Percentiles rank a stretch among this genome's conserved stretches.
Evolutionary conservation across 2,329 filamentous ascomycete species (phyloP).

Genomic region (Iodosphaeria phyllophila): DNA sequence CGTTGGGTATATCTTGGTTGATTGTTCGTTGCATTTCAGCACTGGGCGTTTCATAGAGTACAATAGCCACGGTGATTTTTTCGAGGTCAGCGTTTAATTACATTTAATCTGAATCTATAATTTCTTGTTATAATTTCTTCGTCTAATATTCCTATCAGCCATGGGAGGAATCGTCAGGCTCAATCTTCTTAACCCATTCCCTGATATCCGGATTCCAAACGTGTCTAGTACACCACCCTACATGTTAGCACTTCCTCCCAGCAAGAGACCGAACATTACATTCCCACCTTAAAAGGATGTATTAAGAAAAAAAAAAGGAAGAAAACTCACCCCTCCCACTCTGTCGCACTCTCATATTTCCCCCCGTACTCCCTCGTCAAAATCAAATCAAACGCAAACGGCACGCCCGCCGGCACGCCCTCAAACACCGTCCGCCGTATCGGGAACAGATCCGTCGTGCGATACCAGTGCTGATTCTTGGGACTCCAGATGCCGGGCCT

Average conservation of each 20-base stretch:
- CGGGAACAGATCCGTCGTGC: constrained; percentile 54
- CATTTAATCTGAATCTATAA: no score
- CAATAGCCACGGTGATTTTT: no score
- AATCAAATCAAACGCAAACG: constrained; percentile 48
- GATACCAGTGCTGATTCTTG: constrained; percentile 63
- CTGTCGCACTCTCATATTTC: constrained; percentile 39
- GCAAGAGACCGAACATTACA: no score
- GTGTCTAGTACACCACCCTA: constrained; percentile 29
- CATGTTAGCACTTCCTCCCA: constrained; percentile 1
- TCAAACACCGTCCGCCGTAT: constrained; percentile 59
- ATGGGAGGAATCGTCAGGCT: no score
- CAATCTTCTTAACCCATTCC: constrained; percentile 37
- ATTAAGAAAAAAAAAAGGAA: constrained; percentile 1
- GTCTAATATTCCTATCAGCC: no score
- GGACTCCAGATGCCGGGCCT: constrained; percentile 55
- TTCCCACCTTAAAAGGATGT: constrained; percentile 1
- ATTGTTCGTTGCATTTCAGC: no score
- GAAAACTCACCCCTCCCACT: constrained; percentile 39
- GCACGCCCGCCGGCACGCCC: constrained; percentile 50
- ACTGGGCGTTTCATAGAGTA: no score
- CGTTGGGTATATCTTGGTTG: no score
- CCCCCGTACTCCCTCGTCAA: constrained; percentile 45
- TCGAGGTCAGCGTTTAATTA: no score
- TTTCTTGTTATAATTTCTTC: no score
- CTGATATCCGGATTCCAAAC: constrained; percentile 36